Evolutionary conservation across 768 basidiomycete species (phyloP).

Genomic region (Vararia minispora): DNA sequence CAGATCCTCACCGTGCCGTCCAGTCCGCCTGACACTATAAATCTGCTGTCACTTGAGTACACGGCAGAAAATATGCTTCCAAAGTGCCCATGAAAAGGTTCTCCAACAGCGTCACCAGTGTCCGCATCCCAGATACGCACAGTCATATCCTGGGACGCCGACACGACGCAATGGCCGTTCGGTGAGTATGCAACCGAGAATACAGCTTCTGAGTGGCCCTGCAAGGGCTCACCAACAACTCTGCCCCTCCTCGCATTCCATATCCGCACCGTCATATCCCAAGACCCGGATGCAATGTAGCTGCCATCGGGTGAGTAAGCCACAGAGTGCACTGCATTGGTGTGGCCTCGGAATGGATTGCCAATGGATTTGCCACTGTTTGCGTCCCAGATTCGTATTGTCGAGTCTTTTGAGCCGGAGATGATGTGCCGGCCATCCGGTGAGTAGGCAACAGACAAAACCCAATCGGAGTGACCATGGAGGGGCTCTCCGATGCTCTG

Average conservation of each 20-base stretch:
- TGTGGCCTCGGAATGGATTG: neutral
- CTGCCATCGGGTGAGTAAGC: conserved; percentile 2
- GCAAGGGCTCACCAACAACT: neutral
- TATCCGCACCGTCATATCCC: neutral
- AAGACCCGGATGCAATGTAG: neutral
- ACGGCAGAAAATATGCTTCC: too few species aligned
- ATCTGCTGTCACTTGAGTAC: too few species aligned
- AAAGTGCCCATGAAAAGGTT: too few species aligned
- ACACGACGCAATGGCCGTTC: neutral
- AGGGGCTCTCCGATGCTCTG: neutral
- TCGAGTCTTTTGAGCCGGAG: conserved; percentile 3
- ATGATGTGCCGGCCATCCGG: conserved; percentile 2
- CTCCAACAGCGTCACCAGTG: too few species aligned
- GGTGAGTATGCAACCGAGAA: neutral
- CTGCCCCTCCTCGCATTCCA: neutral
- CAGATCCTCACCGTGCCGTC: too few species aligned
- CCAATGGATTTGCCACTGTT: neutral
- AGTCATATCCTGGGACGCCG: neutral
- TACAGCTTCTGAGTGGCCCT: neutral
- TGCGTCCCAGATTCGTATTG: neutral
- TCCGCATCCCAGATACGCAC: neutral
- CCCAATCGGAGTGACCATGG: conserved; percentile 3
- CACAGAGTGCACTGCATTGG: neutral
- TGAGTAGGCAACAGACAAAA: conserved; percentile 1
- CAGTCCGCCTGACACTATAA: too few species aligned